phyloP scores from a whole-genome alignment of 805 yeast genomes.

The Ogataea siamensis region DNA sequence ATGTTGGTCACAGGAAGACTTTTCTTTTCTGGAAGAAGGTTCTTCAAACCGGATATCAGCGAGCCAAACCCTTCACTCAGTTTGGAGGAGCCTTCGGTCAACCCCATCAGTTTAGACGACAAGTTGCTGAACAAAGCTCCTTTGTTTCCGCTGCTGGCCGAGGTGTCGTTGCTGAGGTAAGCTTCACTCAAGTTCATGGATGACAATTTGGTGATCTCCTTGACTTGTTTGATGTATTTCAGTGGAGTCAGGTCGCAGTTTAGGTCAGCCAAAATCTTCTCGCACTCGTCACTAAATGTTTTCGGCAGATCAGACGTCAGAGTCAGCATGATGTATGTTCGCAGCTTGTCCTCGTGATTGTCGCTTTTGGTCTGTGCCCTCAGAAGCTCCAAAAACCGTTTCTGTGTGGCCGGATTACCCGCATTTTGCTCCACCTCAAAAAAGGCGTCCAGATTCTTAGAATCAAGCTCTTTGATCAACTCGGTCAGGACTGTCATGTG shows the following conservation, averaged over 20 bases:
- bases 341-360: constrained; percentile 65
- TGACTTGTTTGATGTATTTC: constrained; percentile 72
- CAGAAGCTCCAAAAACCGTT: constrained; percentile 59
- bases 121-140: constrained; percentile 66
- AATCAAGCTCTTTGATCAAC: constrained; percentile 76
- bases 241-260: constrained; percentile 66
- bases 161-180: constrained; percentile 28
- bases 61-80: constrained; percentile 88
- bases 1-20: constrained; percentile 86
- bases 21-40: constrained; percentile 81
- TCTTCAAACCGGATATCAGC: constrained; percentile 82
- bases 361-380: constrained; percentile 55
- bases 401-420: constrained; percentile 56
- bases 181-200: constrained; percentile 37
- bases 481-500: constrained; percentile 95
- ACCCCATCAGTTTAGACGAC: constrained; percentile 73
- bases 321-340: constrained; percentile 82
- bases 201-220: constrained; percentile 65
- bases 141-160: constrained; percentile 33
- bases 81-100: constrained; percentile 64
- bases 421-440: constrained; percentile 92
- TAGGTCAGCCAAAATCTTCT: constrained; percentile 50
- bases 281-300: constrained; percentile 56
- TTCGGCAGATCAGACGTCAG: constrained; percentile 52
- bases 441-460: constrained; percentile 83